A percentile compares a stretch with the other conserved stretches of the same genome.
phyloP scores from a whole-genome alignment of 441 rosid species.

The Daphne laureola region DNA sequence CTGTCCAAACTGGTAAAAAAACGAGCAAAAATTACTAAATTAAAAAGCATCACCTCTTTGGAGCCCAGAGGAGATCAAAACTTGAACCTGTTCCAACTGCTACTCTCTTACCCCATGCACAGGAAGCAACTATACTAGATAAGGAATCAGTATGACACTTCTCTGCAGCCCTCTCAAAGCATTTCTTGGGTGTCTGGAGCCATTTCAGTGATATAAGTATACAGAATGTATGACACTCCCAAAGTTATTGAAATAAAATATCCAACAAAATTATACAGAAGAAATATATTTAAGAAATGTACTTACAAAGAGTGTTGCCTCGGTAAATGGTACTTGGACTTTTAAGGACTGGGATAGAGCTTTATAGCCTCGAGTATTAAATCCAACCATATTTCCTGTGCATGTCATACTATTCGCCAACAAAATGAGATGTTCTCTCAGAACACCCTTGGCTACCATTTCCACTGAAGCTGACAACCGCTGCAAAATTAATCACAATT shows the following conservation, averaged over 20 bases:
- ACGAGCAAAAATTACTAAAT: neutral
- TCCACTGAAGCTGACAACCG: conserved; percentile 72
- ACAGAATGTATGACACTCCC: conserved; percentile 4
- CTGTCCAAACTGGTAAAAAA: neutral
- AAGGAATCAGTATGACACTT: conserved; percentile 66
- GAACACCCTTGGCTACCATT: conserved; percentile 73
- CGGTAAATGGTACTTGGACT: conserved; percentile 83
- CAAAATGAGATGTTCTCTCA: conserved; percentile 79
- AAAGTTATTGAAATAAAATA: conserved; percentile 8
- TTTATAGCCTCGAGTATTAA: conserved; percentile 74
- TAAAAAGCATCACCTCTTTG: conserved; percentile 31
- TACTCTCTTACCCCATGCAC: conserved; percentile 85
- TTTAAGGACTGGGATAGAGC: conserved; percentile 56
- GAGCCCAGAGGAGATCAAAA: conserved; percentile 68
- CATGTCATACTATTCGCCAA: conserved; percentile 85
- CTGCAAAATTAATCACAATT: conserved; percentile 30
- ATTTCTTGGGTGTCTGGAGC: conserved; percentile 59
- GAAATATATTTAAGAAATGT: conserved; percentile 7
- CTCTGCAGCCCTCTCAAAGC: conserved; percentile 88
- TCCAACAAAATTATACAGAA: conserved; percentile 5
- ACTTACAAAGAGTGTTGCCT: conserved; percentile 81
- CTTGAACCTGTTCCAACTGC: conserved; percentile 84
- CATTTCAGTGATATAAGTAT: conserved; percentile 15
- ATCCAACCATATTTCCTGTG: conserved; percentile 74
- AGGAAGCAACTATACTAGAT: conserved; percentile 69